Evolutionary conservation across 257 asterid species (phyloP).

Genomic region (Petrea volubilis): DNA sequence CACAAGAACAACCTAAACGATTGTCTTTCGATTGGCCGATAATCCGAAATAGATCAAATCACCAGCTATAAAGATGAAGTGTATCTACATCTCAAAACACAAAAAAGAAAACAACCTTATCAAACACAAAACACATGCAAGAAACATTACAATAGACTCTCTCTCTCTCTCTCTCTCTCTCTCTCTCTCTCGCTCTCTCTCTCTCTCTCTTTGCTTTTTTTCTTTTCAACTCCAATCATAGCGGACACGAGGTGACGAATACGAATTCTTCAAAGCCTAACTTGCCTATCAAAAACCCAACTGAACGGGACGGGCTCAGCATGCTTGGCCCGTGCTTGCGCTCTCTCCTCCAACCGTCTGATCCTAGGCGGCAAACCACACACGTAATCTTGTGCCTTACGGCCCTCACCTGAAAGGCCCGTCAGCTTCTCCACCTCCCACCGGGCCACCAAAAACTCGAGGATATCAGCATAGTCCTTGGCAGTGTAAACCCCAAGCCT

Average conservation of each 20-base stretch:
- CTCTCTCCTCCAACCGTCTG: slow-evolving; percentile 57
- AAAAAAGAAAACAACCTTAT: not conserved
- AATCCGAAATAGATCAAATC: not conserved
- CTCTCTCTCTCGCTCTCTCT: no score
- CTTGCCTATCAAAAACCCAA: slow-evolving; percentile 50
- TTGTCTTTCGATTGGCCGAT: not conserved
- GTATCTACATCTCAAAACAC: slow-evolving; percentile 24
- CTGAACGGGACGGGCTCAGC: slow-evolving; percentile 43
- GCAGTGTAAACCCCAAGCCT: slow-evolving; percentile 60
- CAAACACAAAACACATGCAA: not conserved
- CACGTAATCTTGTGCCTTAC: slow-evolving; percentile 54
- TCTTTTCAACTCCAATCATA: not conserved
- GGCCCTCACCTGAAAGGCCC: slow-evolving; percentile 57
- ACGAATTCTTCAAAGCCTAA: slow-evolving; percentile 34
- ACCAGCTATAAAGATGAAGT: slow-evolving; percentile 20
- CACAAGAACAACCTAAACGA: not conserved
- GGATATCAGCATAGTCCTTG: slow-evolving; percentile 58
- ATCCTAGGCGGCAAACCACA: slow-evolving; percentile 51
- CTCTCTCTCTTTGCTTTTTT: not conserved
- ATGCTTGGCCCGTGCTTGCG: slow-evolving; percentile 45
- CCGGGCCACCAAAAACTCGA: slow-evolving; percentile 46
- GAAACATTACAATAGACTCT: slow-evolving; percentile 5
- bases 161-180: no score
- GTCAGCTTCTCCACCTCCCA: slow-evolving; percentile 67
- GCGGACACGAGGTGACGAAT: not conserved